phyloP scores from a whole-genome alignment of 2,329 filamentous ascomycete genomes.

The Lithohypha guttulata region DNA sequence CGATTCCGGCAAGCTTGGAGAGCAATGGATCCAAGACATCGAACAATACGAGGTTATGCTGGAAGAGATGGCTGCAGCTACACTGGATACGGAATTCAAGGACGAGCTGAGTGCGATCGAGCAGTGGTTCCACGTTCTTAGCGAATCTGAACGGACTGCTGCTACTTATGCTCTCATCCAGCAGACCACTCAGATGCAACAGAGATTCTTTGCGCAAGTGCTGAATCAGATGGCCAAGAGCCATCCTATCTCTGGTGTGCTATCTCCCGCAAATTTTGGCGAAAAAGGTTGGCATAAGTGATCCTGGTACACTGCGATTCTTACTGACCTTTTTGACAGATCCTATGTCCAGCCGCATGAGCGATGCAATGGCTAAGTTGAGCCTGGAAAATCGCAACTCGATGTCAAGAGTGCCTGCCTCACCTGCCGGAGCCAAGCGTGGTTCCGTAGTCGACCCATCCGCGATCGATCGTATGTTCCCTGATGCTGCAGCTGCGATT shows the following conservation, averaged over 20 bases:
- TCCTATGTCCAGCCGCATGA: constrained; percentile 91
- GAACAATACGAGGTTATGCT: constrained; percentile 98
- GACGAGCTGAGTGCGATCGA: constrained; percentile 97
- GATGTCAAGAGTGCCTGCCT: constrained; percentile 66
- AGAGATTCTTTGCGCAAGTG: constrained; percentile 97
- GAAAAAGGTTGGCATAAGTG: constrained; percentile 63
- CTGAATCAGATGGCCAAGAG: constrained; percentile 98
- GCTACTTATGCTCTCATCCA: constrained; percentile 91
- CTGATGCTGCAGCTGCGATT: constrained; percentile 92
- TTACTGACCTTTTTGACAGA: constrained; percentile 43
- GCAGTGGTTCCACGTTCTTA: constrained; percentile 97
- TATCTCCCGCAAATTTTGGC: constrained; percentile 84
- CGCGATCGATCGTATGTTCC: constrained; percentile 98
- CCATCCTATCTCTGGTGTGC: constrained; percentile 88
- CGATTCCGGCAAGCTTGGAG: constrained; percentile 84
- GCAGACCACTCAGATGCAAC: constrained; percentile 97
- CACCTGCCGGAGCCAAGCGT: constrained; percentile 63
- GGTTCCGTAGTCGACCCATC: constrained; percentile 89
- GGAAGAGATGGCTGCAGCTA: constrained; percentile 97
- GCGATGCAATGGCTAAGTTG: constrained; percentile 92
- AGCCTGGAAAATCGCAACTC: constrained; percentile 83
- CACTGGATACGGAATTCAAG: constrained; percentile 98
- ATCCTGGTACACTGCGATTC: constrained; percentile 4
- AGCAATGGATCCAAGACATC: constrained; percentile 98
- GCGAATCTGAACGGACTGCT: constrained; percentile 90